A percentile compares a stretch with the other conserved stretches of the same genome.
These are phyloP conservation scores for Achaetomium macrosporum DNA, from an alignment of 2,329 filamentous ascomycete genomes.

Conservation along the genomic window DNA sequence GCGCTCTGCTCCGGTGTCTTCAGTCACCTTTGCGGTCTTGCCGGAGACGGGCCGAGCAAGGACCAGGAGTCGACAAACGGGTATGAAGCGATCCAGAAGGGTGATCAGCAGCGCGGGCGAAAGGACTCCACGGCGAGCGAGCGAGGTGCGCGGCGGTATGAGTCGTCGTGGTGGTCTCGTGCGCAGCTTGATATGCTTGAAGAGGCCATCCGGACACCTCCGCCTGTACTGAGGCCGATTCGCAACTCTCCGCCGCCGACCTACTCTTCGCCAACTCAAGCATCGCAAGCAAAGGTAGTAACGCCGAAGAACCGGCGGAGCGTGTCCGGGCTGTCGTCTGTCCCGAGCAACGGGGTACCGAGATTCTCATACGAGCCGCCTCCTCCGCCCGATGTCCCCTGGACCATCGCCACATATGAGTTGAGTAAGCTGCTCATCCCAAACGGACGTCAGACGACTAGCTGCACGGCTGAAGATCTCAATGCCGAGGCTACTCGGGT, in stretches of 20 bases:
- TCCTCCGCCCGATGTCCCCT: conserved; percentile 74
- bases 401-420: conserved; percentile 78
- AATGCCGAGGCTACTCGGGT: conserved; percentile 60
- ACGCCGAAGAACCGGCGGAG: conserved; percentile 60
- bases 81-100: conserved; percentile 52
- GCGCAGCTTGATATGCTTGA: conserved; percentile 65
- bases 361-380: conserved; percentile 43
- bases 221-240: conserved; percentile 45
- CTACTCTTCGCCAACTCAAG: conserved; percentile 82
- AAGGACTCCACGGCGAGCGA: conserved; percentile 29
- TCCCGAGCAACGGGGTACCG: conserved; percentile 32
- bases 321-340: conserved; percentile 47
- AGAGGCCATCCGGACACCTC: conserved; percentile 45
- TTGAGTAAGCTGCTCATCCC: conserved; percentile 79
- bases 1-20: conserved; percentile 83
- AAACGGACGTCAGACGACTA: conserved; percentile 64
- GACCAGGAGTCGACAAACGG: conserved; percentile 36
- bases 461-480: conserved; percentile 73
- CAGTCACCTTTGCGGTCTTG: conserved; percentile 82
- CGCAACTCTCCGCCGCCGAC: conserved; percentile 58
- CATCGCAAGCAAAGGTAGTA: conserved; percentile 75
- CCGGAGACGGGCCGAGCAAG: conserved; percentile 45
- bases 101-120: conserved; percentile 36
- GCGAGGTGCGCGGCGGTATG: conserved; percentile 43
- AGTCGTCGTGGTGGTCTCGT: conserved; percentile 66